These are phyloP conservation scores for Phytopythium sindhum DNA, from an alignment of 352 stramenopile species.

Conservation along the genomic window DNA sequence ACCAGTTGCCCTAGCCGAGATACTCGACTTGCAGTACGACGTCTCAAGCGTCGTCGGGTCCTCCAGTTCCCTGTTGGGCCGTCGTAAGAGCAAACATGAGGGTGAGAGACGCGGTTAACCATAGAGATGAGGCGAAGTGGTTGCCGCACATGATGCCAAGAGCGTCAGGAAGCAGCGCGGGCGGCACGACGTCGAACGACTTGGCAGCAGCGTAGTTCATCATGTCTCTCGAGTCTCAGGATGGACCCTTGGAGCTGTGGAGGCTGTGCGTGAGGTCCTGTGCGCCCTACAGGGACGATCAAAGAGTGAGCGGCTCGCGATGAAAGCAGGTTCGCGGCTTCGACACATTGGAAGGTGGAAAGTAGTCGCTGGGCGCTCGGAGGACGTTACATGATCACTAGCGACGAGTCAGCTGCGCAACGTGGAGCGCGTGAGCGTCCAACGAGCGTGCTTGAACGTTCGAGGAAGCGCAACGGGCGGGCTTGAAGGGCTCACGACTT, in stretches of 20 bases:
- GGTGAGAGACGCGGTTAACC: background rate
- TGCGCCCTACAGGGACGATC: background rate
- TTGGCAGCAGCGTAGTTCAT: background rate
- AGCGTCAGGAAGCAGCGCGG: background rate
- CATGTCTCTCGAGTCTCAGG: background rate
- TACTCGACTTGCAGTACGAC: slow-evolving; percentile 20
- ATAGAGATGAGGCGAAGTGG: background rate
- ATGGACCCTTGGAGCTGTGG: background rate
- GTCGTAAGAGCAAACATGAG: too few relatives aligned
- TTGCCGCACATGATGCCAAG: slow-evolving; percentile 12
- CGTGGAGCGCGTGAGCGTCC: too few relatives aligned
- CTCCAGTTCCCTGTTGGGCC: slow-evolving; percentile 14
- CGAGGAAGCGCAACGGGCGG: too few relatives aligned
- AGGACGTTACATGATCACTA: too few relatives aligned
- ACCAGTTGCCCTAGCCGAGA: background rate
- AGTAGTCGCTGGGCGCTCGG: too few relatives aligned
- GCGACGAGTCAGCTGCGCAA: too few relatives aligned
- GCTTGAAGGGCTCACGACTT: too few relatives aligned
- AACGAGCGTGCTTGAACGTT: too few relatives aligned
- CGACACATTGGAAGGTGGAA: too few relatives aligned
- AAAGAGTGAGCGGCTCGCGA: background rate
- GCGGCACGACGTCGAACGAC: background rate
- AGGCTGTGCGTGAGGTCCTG: background rate
- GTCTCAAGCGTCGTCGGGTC: slow-evolving; percentile 17
- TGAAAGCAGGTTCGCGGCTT: too few relatives aligned